Evolutionary conservation across 2,329 filamentous ascomycete genomes (phyloP), one percentile per base, ranked within the genome.

Genomic region (Monilinia aucupariae): DNA sequence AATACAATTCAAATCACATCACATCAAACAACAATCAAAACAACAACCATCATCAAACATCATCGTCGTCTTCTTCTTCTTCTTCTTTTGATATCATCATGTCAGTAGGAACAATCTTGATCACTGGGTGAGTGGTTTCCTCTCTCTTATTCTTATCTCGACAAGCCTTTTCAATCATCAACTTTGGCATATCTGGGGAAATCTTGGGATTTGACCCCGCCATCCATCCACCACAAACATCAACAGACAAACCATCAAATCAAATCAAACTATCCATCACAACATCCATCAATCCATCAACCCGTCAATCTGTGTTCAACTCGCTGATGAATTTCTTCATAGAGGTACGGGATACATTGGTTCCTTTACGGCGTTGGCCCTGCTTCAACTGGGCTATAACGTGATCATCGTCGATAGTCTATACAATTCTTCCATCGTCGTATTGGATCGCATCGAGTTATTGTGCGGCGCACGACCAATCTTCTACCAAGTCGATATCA

Each of bases 281-380:
- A 41, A 17, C 37, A 45, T 17, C 53, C 17, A 32, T 20, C 39
- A 55, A 55, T 34, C 25, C n/a, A n/a, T n/a, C n/a, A n/a, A n/a
- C n/a, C n/a, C n/a, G n/a, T n/a, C n/a, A n/a, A n/a, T 4, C 0
- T 45, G 20, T 12, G 8, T n/a, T 27, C 49, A 60, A 64, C 64
- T 71, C 68, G 58, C 67, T 68, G 9, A 56, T 12, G 15, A 41
- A 63, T 71, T 71, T 69, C 70, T 71, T 65, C 69, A 54, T 48
- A 65, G 94, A 84, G 94, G 94, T 74, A 96, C 92, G 69, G 94
- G 94, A 80, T 99, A 99, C 83, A 99, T 99, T 78, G 94, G 94
- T 76, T 97, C 93, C 58, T 97, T 97, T 82, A 99, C 94, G 66
- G 82, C 90, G 63, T 87, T 99, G 59, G 88, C 92, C 61, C 90